These are phyloP conservation scores for Pichia terricola DNA, from an alignment of 1,139 yeast genomes.

Conservation along the genomic window DNA sequence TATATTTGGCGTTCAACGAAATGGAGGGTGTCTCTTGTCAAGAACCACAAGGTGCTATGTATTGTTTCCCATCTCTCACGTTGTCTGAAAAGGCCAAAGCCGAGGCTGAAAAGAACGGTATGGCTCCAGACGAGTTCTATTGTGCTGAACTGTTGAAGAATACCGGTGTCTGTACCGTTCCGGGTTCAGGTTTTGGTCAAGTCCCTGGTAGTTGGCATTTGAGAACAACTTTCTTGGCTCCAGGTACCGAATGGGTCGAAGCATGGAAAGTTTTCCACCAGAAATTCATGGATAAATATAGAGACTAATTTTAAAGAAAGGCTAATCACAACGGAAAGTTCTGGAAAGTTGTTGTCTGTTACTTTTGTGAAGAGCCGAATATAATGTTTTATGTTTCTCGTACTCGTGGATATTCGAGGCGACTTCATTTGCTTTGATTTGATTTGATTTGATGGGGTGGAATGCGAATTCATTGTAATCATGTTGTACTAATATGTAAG, in stretches of 20 bases:
- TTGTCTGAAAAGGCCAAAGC: constrained; percentile 54
- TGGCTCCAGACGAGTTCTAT: constrained; percentile 76
- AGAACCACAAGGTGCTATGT: constrained; percentile 96
- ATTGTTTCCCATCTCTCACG: constrained; percentile 73
- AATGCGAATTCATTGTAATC: too few species aligned
- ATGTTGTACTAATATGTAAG: too few species aligned
- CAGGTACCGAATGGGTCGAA: constrained; percentile 82
- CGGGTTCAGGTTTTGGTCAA: constrained; percentile 97
- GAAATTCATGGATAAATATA: constrained; percentile 53
- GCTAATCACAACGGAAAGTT: too few species aligned
- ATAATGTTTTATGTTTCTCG: too few species aligned
- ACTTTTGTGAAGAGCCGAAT: too few species aligned
- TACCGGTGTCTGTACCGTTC: constrained; percentile 97
- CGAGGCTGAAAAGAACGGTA: constrained; percentile 45
- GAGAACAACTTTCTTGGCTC: constrained; percentile 93
- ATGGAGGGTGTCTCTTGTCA: constrained; percentile 82
- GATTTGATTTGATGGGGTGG: too few species aligned
- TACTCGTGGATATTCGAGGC: too few species aligned
- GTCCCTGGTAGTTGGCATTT: constrained; percentile 79
- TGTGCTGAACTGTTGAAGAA: constrained; percentile 70
- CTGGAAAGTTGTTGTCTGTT: too few species aligned
- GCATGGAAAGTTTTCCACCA: constrained; percentile 71
- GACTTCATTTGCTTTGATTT: too few species aligned
- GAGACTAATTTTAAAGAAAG: constrained; percentile 16
- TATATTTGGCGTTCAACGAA: constrained; percentile 59